phyloP scores from a whole-genome alignment of 768 basidiomycete genomes.

The Lactifluus subvellereus region DNA sequence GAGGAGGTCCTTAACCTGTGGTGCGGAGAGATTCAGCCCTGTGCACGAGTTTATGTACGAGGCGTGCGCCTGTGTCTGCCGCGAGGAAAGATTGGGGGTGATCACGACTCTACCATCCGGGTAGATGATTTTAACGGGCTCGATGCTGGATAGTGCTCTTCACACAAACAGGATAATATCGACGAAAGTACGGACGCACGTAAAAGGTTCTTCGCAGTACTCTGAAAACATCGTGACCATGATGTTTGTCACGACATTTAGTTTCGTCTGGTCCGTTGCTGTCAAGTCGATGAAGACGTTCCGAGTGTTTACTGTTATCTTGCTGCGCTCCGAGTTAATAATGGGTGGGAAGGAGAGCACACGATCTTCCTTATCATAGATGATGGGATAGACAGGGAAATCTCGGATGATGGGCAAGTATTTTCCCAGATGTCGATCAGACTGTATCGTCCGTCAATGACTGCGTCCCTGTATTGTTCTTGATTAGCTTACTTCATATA shows the following conservation, averaged over 20 bases:
- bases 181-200: conserved; percentile 48
- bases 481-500: conserved; percentile 71
- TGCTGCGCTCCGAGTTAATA: conserved; percentile 95
- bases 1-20: conserved; percentile 67
- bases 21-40: conserved; percentile 63
- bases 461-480: background rate
- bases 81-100: conserved; percentile 75
- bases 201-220: conserved; percentile 87
- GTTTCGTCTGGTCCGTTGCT: conserved; percentile 93
- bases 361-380: conserved; percentile 83
- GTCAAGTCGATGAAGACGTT: conserved; percentile 98
- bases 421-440: conserved; percentile 83
- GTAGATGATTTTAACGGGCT: conserved; percentile 82
- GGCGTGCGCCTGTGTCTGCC: conserved; percentile 64
- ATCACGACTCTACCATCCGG: conserved; percentile 72
- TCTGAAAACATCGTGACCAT: conserved; percentile 98
- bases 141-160: conserved; percentile 54
- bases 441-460: conserved; percentile 39
- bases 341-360: conserved; percentile 98
- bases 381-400: conserved; percentile 94
- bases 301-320: conserved; percentile 88
- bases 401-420: conserved; percentile 93
- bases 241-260: conserved; percentile 93
- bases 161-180: background rate
- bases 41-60: conserved; percentile 97